A percentile compares a stretch with the other conserved stretches of the same genome.
Evolutionary conservation across 176 grass and related monocot genomes (phyloP).

Genomic region (Zoysia japonica): DNA sequence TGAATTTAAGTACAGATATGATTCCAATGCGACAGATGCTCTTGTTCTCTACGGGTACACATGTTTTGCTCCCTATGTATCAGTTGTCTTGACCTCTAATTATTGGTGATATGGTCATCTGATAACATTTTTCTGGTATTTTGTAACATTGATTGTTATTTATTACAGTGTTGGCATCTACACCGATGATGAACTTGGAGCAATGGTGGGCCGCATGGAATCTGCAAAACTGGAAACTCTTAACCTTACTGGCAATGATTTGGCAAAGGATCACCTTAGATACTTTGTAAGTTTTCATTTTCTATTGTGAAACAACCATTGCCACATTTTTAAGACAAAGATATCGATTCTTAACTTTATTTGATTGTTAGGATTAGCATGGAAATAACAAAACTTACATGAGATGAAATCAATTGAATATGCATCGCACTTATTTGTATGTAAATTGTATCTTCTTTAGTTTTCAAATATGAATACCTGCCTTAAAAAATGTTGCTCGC

Average conservation of each 20-base stretch:
- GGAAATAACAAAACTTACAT: not conserved
- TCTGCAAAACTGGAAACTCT: slow-evolving; percentile 65
- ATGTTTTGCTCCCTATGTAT: not conserved
- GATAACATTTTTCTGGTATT: not conserved
- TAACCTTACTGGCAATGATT: slow-evolving; percentile 84
- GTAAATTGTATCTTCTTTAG: not conserved
- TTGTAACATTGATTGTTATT: slow-evolving; percentile 25
- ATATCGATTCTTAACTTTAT: not conserved
- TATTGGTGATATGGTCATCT: not conserved
- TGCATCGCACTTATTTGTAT: not conserved
- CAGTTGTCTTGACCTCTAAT: not conserved
- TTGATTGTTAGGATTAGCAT: slow-evolving; percentile 6
- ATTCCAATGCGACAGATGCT: slow-evolving; percentile 70
- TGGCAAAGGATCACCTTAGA: slow-evolving; percentile 89
- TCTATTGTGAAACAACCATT: not conserved
- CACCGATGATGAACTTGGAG: slow-evolving; percentile 71
- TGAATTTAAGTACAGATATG: slow-evolving; percentile 99
- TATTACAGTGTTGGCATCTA: slow-evolving; percentile 92
- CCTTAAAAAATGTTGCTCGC: not conserved
- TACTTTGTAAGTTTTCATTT: slow-evolving; percentile 81
- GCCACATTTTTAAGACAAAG: slow-evolving; percentile 3
- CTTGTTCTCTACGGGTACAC: slow-evolving; percentile 92
- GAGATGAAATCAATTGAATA: not conserved
- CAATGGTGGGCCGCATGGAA: slow-evolving; percentile 71
- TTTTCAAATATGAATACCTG: not conserved